Percentiles rank a stretch among this genome's conserved stretches.
These are phyloP conservation scores for Candida wancherniae DNA, from an alignment of 805 yeast genomes.

Conservation along the genomic window DNA sequence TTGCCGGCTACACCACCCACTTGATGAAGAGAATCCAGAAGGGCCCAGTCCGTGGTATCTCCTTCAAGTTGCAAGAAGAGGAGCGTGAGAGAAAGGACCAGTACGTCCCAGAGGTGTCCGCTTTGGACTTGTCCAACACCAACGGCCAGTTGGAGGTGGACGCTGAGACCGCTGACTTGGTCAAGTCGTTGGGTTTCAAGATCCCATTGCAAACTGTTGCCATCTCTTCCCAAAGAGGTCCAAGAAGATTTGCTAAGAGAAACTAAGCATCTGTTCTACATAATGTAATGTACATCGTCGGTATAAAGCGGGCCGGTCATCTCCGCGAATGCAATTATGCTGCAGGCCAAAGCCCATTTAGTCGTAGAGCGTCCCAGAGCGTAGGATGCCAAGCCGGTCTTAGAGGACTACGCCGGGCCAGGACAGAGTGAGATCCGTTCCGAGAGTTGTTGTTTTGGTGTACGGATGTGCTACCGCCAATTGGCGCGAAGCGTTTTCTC, in stretches of 20 bases:
- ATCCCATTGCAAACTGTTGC: constrained; percentile 81
- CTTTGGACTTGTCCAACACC: constrained; percentile 95
- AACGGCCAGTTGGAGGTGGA: constrained; percentile 96
- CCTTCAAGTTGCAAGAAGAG: constrained; percentile 99
- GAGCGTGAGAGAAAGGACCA: constrained; percentile 99
- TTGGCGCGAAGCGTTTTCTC: constrained; percentile 13
- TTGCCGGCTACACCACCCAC: constrained; percentile 99
- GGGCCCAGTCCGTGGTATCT: constrained; percentile 99
- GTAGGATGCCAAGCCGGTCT: too few relatives aligned
- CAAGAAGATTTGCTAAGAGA: constrained; percentile 92
- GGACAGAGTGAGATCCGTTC: too few relatives aligned
- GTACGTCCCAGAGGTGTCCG: constrained; percentile 99
- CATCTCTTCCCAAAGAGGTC: constrained; percentile 83
- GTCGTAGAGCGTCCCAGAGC: too few relatives aligned
- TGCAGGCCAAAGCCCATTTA: too few relatives aligned
- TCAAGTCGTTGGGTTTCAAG: constrained; percentile 86
- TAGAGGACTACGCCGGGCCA: too few relatives aligned
- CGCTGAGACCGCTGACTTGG: constrained; percentile 92
- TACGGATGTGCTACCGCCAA: constrained; percentile 15
- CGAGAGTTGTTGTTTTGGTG: constrained; percentile 2
- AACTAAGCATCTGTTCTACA: constrained; percentile 41
- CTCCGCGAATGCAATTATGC: too few relatives aligned
- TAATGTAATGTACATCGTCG: constrained; percentile 20
- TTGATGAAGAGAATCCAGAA: constrained; percentile 99
- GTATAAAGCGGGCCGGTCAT: too few relatives aligned